A percentile compares a stretch with the other conserved stretches of the same genome.
These are phyloP conservation scores for Citrullus colocynthis DNA, from an alignment of 306 rosid genomes.

Conservation along the genomic window DNA sequence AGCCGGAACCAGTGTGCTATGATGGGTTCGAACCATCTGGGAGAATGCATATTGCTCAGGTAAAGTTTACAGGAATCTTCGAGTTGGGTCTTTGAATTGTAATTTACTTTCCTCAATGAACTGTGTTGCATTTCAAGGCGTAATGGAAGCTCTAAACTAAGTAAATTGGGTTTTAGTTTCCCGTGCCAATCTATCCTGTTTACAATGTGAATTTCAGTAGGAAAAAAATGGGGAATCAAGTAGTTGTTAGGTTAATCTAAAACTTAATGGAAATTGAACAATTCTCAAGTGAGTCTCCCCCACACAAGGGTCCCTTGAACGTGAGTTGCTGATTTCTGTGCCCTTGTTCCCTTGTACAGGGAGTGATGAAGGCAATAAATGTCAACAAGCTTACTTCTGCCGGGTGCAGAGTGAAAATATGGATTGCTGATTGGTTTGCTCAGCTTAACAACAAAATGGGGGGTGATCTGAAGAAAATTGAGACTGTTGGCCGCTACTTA, in stretches of 20 bases:
- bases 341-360: conserved; percentile 21
- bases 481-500: conserved; percentile 50
- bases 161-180: not conserved
- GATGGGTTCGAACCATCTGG: conserved; percentile 95
- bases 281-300: not conserved
- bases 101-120: not conserved
- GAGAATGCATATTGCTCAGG: conserved; percentile 97
- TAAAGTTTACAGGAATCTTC: not conserved
- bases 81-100: not conserved
- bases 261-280: not conserved
- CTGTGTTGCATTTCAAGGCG: not conserved
- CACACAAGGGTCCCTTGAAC: not conserved
- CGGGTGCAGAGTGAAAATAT: conserved; percentile 74
- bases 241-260: not conserved
- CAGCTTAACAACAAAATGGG: conserved; percentile 79
- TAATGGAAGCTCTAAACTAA: not conserved
- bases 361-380: conserved; percentile 63
- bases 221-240: not conserved
- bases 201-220: not conserved
- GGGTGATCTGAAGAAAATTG: conserved; percentile 71
- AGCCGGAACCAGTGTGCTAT: conserved; percentile 66
- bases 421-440: conserved; percentile 95
- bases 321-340: not conserved
- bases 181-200: not conserved
- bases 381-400: conserved; percentile 71